Evolutionary conservation across 2,329 filamentous ascomycete genomes (phyloP).

Genomic region (Alternaria ventricosa): DNA sequence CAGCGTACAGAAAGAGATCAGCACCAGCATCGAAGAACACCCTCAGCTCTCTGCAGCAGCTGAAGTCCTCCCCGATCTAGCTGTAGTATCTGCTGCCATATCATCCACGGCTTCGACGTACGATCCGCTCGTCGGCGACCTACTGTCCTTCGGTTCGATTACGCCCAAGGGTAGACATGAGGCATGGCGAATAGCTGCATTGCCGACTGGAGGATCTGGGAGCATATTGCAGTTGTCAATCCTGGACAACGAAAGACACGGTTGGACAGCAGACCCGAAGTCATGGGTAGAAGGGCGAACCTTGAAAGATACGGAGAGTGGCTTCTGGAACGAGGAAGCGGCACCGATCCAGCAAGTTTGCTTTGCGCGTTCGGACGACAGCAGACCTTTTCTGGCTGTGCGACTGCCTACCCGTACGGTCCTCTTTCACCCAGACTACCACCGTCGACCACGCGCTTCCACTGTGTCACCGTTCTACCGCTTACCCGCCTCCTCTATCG

Average conservation of each 20-base stretch:
- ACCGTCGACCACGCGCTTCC: constrained; percentile 17
- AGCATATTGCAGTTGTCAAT: constrained; percentile 64
- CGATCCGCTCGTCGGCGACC: constrained; percentile 49
- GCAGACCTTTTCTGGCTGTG: constrained; percentile 58
- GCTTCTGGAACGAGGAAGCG: constrained; percentile 62
- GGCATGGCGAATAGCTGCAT: constrained; percentile 35
- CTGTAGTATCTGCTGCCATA: constrained; percentile 37
- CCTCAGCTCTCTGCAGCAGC: constrained; percentile 34
- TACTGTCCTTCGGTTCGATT: constrained; percentile 66
- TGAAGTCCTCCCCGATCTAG: constrained; percentile 30
- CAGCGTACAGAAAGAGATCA: constrained; percentile 19
- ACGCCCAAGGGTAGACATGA: constrained; percentile 51
- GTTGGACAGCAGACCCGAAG: constrained; percentile 59
- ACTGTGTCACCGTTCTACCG: constrained; percentile 24
- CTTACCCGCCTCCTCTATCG: constrained; percentile 58
- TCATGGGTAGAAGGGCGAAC: constrained; percentile 57
- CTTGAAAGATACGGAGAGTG: constrained; percentile 54
- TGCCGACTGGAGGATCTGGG: constrained; percentile 61
- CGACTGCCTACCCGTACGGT: constrained; percentile 55
- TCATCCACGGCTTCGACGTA: constrained; percentile 39
- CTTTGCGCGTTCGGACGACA: constrained; percentile 56
- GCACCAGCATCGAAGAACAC: constrained; percentile 22
- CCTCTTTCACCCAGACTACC: constrained; percentile 53
- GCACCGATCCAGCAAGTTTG: constrained; percentile 62
- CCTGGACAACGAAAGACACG: constrained; percentile 59